phyloP scores from a whole-genome alignment of 257 asterid species.

The Datura wrightii region DNA sequence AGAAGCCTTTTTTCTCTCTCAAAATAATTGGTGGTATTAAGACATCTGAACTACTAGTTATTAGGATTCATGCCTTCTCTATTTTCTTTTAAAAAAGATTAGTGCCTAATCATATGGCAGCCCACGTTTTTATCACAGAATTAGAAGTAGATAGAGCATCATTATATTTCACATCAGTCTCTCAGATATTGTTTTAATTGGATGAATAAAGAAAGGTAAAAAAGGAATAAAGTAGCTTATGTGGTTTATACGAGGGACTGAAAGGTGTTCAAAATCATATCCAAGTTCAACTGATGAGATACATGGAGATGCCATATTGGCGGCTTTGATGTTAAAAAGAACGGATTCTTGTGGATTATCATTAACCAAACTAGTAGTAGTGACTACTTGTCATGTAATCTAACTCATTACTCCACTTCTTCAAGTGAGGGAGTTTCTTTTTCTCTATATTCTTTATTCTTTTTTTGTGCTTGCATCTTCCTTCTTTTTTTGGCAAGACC shows the following conservation, averaged over 20 bases:
- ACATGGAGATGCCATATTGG: neutral
- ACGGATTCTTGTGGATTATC: slow-evolving; percentile 13
- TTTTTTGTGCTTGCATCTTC: neutral
- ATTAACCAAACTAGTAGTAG: neutral
- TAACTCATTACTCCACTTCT: slow-evolving; percentile 22
- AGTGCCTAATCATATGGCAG: slow-evolving; percentile 1
- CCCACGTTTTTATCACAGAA: neutral
- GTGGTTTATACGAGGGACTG: slow-evolving; percentile 19
- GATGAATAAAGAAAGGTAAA: slow-evolving; percentile 6
- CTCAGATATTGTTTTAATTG: neutral
- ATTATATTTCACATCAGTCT: slow-evolving; percentile 5
- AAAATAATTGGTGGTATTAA: slow-evolving; percentile 30
- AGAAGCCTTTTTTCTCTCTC: neutral
- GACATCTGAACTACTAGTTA: slow-evolving; percentile 14
- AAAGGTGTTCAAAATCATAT: neutral
- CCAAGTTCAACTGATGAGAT: neutral
- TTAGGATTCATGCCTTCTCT: slow-evolving; percentile 3
- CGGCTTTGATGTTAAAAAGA: slow-evolving; percentile 11
- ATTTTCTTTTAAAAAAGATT: neutral
- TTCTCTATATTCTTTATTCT: neutral
- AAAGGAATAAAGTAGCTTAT: neutral
- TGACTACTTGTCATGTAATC: slow-evolving; percentile 13
- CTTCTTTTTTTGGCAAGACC: neutral
- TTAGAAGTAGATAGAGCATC: neutral
- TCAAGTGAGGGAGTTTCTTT: slow-evolving; percentile 10